A percentile compares a stretch with the other conserved stretches of the same genome.
Evolutionary conservation across 352 stramenopile species (phyloP).

Genomic region (Globisporangium cystogenes): DNA sequence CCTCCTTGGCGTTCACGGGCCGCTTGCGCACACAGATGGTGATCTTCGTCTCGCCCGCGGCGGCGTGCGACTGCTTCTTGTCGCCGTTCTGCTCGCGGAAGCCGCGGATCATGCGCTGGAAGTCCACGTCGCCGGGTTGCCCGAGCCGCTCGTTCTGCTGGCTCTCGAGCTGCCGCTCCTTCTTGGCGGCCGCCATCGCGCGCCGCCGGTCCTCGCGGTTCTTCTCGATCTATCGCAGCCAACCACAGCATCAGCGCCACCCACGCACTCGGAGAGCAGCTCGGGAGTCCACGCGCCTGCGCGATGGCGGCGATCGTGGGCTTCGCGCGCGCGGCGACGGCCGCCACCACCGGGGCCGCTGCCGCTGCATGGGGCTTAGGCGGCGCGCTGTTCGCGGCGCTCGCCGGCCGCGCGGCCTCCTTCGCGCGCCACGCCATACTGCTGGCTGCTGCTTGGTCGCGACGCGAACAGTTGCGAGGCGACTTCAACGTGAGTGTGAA

Average conservation of each 20-base stretch:
- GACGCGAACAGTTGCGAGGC: neutral
- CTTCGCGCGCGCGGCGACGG: slow-evolving; percentile 25
- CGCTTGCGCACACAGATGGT: slow-evolving; percentile 96
- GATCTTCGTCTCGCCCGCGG: slow-evolving; percentile 83
- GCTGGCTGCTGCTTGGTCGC: neutral
- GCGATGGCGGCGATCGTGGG: slow-evolving; percentile 68
- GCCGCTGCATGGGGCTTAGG: slow-evolving; percentile 10
- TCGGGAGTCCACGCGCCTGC: slow-evolving; percentile 17
- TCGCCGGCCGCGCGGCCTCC: slow-evolving; percentile 6
- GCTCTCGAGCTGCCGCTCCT: slow-evolving; percentile 79
- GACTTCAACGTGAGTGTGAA: neutral
- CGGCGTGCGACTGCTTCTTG: slow-evolving; percentile 37
- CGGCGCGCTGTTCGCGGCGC: neutral
- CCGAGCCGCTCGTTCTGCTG: slow-evolving; percentile 74
- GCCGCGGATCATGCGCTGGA: slow-evolving; percentile 88
- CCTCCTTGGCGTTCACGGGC: slow-evolving; percentile 90
- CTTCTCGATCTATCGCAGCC: slow-evolving; percentile 65
- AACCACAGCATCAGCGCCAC: too few relatives aligned
- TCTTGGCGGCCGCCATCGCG: slow-evolving; percentile 83
- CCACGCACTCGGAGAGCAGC: too few relatives aligned
- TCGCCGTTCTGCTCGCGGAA: slow-evolving; percentile 78
- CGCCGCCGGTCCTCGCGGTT: slow-evolving; percentile 80
- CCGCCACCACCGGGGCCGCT: slow-evolving; percentile 5
- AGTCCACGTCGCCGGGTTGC: slow-evolving; percentile 86
- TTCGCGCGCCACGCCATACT: slow-evolving; percentile 30